phyloP scores from a whole-genome alignment of 345 rosid species.

The Reutealis trisperma region DNA sequence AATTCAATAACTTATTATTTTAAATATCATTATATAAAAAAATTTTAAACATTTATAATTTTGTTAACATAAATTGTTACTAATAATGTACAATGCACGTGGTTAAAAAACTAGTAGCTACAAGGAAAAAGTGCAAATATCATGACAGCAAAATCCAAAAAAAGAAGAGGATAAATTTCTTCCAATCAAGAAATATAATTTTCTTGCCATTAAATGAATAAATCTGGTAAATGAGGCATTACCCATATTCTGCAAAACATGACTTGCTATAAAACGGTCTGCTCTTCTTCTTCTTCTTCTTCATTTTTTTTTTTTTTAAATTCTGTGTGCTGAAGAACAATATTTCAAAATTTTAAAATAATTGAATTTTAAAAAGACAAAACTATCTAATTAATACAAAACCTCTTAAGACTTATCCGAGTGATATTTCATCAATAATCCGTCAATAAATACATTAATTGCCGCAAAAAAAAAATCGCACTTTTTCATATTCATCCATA shows the following conservation, averaged over 20 bases:
- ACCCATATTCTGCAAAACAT: constrained; percentile 7
- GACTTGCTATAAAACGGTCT: not conserved
- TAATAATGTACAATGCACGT: too few relatives aligned
- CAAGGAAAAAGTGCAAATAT: too few relatives aligned
- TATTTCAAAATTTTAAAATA: not conserved
- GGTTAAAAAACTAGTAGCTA: too few relatives aligned
- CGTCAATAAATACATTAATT: too few relatives aligned
- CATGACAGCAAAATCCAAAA: not conserved
- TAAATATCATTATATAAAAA: too few relatives aligned
- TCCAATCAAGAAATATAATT: not conserved
- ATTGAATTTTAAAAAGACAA: not conserved
- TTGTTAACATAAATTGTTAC: too few relatives aligned
- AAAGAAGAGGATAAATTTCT: not conserved
- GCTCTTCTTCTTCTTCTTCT: not conserved
- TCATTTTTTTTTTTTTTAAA: too few relatives aligned
- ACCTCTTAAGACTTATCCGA: not conserved
- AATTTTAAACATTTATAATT: too few relatives aligned
- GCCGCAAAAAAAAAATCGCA: too few relatives aligned
- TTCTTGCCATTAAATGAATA: constrained; percentile 2
- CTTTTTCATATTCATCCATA: too few relatives aligned
- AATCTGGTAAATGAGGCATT: not conserved
- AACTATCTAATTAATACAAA: not conserved
- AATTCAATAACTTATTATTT: too few relatives aligned
- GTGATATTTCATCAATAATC: too few relatives aligned
- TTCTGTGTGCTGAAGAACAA: not conserved